phyloP scores from a whole-genome alignment of 2,329 filamentous ascomycete species.

The Ceratocystis smalleyi region DNA sequence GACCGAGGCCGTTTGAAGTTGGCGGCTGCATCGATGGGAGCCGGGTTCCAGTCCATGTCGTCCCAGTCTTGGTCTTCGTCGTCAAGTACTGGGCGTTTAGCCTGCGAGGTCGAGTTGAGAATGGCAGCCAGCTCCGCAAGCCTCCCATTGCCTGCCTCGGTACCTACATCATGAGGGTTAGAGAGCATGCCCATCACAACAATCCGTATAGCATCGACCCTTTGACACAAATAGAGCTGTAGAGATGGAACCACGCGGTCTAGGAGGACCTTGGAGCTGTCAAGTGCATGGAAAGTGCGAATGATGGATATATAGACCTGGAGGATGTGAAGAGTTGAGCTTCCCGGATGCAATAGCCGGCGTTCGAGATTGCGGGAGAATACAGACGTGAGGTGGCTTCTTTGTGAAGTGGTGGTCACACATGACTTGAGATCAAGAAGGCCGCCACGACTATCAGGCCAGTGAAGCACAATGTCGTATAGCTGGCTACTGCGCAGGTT shows the following conservation, averaged over 20 bases:
- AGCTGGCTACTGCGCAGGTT: constrained; percentile 53
- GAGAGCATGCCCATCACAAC: constrained; percentile 61
- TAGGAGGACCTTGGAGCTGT: constrained; percentile 62
- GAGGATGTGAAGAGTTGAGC: constrained; percentile 60
- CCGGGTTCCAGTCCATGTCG: constrained; percentile 84
- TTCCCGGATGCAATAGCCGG: constrained; percentile 57
- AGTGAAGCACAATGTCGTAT: constrained; percentile 64
- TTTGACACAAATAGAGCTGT: constrained; percentile 58
- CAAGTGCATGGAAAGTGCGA: constrained; percentile 56
- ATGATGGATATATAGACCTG: constrained; percentile 69
- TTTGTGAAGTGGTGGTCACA: constrained; percentile 51
- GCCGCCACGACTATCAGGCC: constrained; percentile 56
- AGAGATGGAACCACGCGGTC: constrained; percentile 58
- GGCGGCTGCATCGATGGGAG: constrained; percentile 81
- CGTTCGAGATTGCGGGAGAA: constrained; percentile 52
- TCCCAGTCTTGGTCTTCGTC: constrained; percentile 71
- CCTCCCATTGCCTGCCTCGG: constrained; percentile 28
- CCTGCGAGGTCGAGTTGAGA: constrained; percentile 45
- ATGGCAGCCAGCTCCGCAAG: constrained; percentile 53
- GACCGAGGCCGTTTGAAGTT: constrained; percentile 82
- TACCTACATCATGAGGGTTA: constrained; percentile 38
- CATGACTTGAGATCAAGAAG: constrained; percentile 59
- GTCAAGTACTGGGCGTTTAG: constrained; percentile 36
- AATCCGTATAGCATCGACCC: constrained; percentile 63
- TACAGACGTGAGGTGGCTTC: constrained; percentile 51